Evolutionary conservation across 2,329 filamentous ascomycete genomes (phyloP).

Genomic region (Pyricularia sp.): DNA sequence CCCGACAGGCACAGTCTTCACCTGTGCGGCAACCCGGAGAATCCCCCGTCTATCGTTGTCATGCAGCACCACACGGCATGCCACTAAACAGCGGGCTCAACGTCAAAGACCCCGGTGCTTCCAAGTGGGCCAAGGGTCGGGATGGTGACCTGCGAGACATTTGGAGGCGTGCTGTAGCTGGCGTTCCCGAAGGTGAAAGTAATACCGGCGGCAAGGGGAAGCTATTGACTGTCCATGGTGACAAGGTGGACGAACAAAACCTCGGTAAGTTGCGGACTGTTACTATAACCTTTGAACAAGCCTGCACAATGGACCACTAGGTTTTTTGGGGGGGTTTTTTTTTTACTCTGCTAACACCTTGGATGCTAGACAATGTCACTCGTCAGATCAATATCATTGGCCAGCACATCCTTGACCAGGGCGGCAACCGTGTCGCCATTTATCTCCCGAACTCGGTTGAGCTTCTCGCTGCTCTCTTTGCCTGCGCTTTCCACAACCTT

Average conservation of each 20-base stretch:
- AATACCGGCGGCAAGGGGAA: constrained; percentile 47
- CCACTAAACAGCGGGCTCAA: constrained; percentile 65
- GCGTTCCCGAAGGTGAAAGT: constrained; percentile 50
- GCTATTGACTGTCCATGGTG: constrained; percentile 68
- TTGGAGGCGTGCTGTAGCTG: constrained; percentile 62
- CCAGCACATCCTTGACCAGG: constrained; percentile 56
- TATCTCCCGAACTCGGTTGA: constrained; percentile 92
- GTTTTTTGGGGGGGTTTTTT: no score
- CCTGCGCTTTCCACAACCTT: constrained; percentile 79
- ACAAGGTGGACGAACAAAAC: constrained; percentile 60
- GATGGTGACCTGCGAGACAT: constrained; percentile 86
- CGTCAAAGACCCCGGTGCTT: constrained; percentile 66
- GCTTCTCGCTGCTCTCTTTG: constrained; percentile 69
- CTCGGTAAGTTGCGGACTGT: constrained; percentile 30
- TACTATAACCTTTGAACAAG: background rate
- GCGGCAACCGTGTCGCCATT: constrained; percentile 66
- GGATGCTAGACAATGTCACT: constrained; percentile 50
- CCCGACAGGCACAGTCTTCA: constrained; percentile 67
- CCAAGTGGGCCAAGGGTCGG: constrained; percentile 71
- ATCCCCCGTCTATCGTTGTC: constrained; percentile 74
- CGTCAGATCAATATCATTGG: constrained; percentile 83
- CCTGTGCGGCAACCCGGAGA: constrained; percentile 73
- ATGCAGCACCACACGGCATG: constrained; percentile 74
- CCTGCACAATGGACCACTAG: background rate
- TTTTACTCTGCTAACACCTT: background rate